Conservation (phyloP, 129 eudicot species). For the Saposhnikovia divaricata region DNA sequence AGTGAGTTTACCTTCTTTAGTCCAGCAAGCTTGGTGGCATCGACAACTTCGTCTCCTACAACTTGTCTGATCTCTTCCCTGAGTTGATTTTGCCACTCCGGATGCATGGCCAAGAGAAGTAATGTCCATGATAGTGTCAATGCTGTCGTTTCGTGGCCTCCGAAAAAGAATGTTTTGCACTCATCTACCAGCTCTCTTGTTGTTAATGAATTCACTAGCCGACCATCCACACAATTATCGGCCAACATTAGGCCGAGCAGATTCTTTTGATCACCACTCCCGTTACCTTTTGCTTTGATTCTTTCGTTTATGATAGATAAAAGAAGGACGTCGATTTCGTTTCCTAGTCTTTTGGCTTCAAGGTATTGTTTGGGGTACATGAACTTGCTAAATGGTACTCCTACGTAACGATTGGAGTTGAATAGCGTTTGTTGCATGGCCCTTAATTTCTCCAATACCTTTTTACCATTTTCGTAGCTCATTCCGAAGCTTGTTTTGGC, state of each 20-base stretch:
- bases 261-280: conserved; percentile 26
- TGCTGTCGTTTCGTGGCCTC: conserved; percentile 91
- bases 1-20: conserved; percentile 68
- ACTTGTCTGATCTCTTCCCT: conserved; percentile 74
- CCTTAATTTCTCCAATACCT: conserved; percentile 51
- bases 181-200: conserved; percentile 75
- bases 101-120: conserved; percentile 57
- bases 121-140: conserved; percentile 82
- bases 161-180: conserved; percentile 93
- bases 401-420: conserved; percentile 66
- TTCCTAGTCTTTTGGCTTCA: conserved; percentile 58
- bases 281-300: conserved; percentile 15
- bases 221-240: conserved; percentile 32
- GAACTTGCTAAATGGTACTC: conserved; percentile 75
- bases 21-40: conserved; percentile 62
- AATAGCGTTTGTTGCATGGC: conserved; percentile 63
- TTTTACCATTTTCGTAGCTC: conserved; percentile 42
- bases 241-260: conserved; percentile 63
- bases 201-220: conserved; percentile 32
- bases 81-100: conserved; percentile 75
- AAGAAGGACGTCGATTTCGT: conserved; percentile 63
- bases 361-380: conserved; percentile 47
- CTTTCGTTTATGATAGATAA: conserved; percentile 39
- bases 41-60: conserved; percentile 59
- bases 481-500: conserved; percentile 84